Evolutionary conservation across 345 rosid species (phyloP).

Genomic region (Boechera divaricarpa): DNA sequence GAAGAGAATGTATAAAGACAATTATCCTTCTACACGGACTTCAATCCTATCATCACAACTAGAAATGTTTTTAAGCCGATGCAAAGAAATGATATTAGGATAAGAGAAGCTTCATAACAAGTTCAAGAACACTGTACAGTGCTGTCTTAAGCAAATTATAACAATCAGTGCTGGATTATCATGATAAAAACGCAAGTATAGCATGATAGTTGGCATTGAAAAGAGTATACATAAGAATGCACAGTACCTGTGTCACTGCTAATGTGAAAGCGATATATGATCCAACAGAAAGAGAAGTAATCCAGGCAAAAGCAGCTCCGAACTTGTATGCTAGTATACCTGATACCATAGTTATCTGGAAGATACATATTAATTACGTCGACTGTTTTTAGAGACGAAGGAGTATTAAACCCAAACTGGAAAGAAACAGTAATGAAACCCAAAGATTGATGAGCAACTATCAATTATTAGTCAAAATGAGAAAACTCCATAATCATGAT

Average conservation of each 20-base stretch:
- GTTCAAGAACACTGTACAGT: not conserved
- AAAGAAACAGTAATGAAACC: conserved; percentile 14
- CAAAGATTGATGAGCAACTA: not conserved
- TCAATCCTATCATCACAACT: conserved; percentile 4
- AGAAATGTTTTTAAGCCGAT: not conserved
- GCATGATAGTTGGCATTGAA: conserved; percentile 23
- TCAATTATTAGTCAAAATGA: conserved; percentile 5
- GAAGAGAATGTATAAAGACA: conserved; percentile 7
- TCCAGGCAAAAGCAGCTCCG: conserved; percentile 98
- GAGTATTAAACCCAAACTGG: conserved; percentile 30
- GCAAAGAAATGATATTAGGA: conserved; percentile 7
- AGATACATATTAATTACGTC: conserved; percentile 54
- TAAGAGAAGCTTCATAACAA: conserved; percentile 16
- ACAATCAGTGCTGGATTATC: not conserved
- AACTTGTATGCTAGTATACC: conserved; percentile 94
- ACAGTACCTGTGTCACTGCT: conserved; percentile 83
- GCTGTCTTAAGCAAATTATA: conserved; percentile 4
- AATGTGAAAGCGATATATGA: conserved; percentile 83
- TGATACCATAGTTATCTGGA: conserved; percentile 96
- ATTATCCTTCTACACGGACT: conserved; percentile 3
- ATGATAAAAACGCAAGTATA: not conserved
- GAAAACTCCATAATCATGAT: not conserved
- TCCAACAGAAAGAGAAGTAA: conserved; percentile 91
- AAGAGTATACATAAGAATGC: conserved; percentile 16
- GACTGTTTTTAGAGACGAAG: conserved; percentile 37